phyloP scores from a whole-genome alignment of 495 filamentous ascomycete genomes.

The Trichoderma reesei region DNA sequence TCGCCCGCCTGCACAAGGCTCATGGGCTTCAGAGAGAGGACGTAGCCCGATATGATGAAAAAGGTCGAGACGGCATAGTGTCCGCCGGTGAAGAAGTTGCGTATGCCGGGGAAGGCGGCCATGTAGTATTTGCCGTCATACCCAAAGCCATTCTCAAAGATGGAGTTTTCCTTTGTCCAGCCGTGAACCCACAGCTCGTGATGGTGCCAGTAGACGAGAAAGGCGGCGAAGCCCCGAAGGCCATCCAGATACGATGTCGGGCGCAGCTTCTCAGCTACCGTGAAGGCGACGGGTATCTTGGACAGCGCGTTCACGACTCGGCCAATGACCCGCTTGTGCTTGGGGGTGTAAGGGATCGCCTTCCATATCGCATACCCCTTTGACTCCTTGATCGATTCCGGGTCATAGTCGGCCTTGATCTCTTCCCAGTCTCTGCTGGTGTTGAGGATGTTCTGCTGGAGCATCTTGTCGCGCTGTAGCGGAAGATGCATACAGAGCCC shows the following conservation, averaged over 20 bases:
- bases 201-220: conserved; percentile 40
- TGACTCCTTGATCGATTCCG: neutral
- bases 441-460: neutral
- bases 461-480: neutral
- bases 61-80: conserved; percentile 45
- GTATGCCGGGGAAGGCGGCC: conserved; percentile 29
- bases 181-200: conserved; percentile 31
- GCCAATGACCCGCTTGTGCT: neutral
- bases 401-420: neutral
- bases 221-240: conserved; percentile 36
- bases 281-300: neutral
- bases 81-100: conserved; percentile 33
- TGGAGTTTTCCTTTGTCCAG: conserved; percentile 18
- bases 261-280: conserved; percentile 14
- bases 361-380: conserved; percentile 2
- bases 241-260: conserved; percentile 39
- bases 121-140: conserved; percentile 29
- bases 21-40: conserved; percentile 42
- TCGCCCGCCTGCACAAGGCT: conserved; percentile 39
- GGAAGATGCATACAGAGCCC: too few species aligned
- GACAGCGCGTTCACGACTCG: neutral
- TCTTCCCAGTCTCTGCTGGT: conserved; percentile 8
- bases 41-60: conserved; percentile 42
- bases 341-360: neutral
- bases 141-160: conserved; percentile 27